phyloP scores from a whole-genome alignment of 352 stramenopile species.

The Phytopythium kandeliae region DNA sequence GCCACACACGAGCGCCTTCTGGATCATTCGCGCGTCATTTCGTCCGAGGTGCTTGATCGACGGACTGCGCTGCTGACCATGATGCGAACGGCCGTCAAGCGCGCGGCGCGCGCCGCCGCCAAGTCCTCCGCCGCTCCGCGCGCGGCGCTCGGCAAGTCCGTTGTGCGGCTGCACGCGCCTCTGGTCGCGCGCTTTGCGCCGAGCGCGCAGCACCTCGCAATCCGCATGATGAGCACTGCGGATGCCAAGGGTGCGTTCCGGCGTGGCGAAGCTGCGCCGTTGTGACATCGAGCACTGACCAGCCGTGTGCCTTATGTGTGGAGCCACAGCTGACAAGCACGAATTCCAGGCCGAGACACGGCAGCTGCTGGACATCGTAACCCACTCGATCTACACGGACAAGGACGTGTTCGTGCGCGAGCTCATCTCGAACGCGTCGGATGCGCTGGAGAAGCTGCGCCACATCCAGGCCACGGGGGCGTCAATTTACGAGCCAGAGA shows the following conservation, averaged over 20 bases:
- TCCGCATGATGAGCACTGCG: conserved; percentile 25
- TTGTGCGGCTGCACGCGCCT: conserved; percentile 13
- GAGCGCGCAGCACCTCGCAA: conserved; percentile 27
- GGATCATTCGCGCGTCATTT: conserved; percentile 7
- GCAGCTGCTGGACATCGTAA: conserved; percentile 97
- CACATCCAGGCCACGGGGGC: conserved; percentile 87
- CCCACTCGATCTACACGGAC: conserved; percentile 99
- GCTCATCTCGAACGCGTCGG: conserved; percentile 98
- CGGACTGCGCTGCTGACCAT: conserved; percentile 10
- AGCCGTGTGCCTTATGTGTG: background rate
- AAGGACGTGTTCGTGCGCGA: conserved; percentile 99
- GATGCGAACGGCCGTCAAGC: conserved; percentile 46
- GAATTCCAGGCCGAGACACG: conserved; percentile 95
- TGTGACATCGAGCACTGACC: conserved; percentile 1
- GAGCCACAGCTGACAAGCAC: conserved; percentile 44
- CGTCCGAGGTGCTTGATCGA: background rate
- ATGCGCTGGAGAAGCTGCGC: conserved; percentile 98
- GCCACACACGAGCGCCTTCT: background rate
- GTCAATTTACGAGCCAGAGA: conserved; percentile 66
- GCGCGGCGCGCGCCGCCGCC: conserved; percentile 20
- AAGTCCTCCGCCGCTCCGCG: conserved; percentile 11
- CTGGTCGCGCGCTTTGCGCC: conserved; percentile 12
- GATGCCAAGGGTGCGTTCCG: conserved; percentile 30
- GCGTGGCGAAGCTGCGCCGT: background rate
- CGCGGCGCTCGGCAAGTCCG: conserved; percentile 9